phyloP scores from a whole-genome alignment of 1,284 basidiomycete genomes.

The Inonotus hispidus region DNA sequence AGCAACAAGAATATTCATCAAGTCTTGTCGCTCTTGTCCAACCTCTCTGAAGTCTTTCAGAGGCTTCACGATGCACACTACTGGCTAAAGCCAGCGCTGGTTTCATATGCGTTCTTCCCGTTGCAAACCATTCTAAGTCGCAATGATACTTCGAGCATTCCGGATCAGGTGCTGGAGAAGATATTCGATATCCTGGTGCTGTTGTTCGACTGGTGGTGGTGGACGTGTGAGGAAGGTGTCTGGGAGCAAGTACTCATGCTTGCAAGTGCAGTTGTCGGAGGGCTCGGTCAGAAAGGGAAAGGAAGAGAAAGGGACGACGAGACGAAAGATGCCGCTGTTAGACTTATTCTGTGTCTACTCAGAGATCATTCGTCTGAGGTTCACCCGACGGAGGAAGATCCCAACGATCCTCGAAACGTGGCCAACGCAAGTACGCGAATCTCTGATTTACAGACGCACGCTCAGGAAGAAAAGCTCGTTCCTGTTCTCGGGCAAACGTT shows the following conservation, averaged over 20 bases:
- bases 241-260: constrained; percentile 87
- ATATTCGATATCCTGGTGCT: constrained; percentile 56
- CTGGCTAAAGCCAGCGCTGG: constrained; percentile 52
- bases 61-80: constrained; percentile 20
- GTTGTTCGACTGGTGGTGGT: constrained; percentile 76
- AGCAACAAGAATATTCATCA: constrained; percentile 46
- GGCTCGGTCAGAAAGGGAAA: constrained; percentile 54
- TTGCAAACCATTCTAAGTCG: constrained; percentile 77
- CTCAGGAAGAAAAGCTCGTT: constrained; percentile 48
- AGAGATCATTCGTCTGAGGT: constrained; percentile 41
- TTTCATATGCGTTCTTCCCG: constrained; percentile 85
- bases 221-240: constrained; percentile 54
- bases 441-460: constrained; percentile 41
- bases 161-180: constrained; percentile 76
- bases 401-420: constrained; percentile 15
- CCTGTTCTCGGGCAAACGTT: constrained; percentile 83
- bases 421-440: constrained; percentile 28
- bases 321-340: constrained; percentile 61
- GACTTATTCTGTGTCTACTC: constrained; percentile 53
- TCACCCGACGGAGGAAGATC: constrained; percentile 26
- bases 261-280: constrained; percentile 62
- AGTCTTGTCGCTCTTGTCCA: constrained; percentile 47
- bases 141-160: constrained; percentile 59
- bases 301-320: constrained; percentile 66
- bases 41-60: constrained; percentile 45